phyloP scores from a whole-genome alignment of 768 basidiomycete species.

The Suillus americanus region DNA sequence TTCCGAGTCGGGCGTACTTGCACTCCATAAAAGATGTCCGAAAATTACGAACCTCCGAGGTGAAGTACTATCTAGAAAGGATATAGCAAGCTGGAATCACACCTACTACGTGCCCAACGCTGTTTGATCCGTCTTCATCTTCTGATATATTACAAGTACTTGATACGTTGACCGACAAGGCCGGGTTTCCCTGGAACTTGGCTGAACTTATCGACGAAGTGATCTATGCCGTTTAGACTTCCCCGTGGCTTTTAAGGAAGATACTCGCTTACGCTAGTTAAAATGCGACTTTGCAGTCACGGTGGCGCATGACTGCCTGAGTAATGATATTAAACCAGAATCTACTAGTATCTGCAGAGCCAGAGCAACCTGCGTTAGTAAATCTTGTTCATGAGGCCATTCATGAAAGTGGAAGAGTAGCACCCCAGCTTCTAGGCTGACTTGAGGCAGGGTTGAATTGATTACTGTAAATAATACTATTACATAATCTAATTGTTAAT shows the following conservation, averaged over 20 bases:
- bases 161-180: background rate
- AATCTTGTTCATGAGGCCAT: background rate
- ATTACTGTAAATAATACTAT: no score
- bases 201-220: background rate
- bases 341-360: background rate
- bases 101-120: background rate
- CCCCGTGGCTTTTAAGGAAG: background rate
- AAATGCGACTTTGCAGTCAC: background rate
- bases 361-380: background rate
- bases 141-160: background rate
- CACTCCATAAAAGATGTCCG: background rate
- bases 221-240: background rate
- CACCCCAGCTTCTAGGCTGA: no score
- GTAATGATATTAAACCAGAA: background rate
- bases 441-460: no score
- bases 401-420: background rate
- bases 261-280: background rate
- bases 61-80: background rate
- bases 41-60: background rate
- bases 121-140: background rate
- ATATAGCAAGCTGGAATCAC: background rate
- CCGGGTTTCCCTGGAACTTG: background rate
- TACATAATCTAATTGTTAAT: background rate
- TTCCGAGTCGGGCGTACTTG: background rate
- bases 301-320: background rate